Evolutionary conservation across 2,329 filamentous ascomycete species (phyloP).

Genomic region (Aspergillus udagawae): DNA sequence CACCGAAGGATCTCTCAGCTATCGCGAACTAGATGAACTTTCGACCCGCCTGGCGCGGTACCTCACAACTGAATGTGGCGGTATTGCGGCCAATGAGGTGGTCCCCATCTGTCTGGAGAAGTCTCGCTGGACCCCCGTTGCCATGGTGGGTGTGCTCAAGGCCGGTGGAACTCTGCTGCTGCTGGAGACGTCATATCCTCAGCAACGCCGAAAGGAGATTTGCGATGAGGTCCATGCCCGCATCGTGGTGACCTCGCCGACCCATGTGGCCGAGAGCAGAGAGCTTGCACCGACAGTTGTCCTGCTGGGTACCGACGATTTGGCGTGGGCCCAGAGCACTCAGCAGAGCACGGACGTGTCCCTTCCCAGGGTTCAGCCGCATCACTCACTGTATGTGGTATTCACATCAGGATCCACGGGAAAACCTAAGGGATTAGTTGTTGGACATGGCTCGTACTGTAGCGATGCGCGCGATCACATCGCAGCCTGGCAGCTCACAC

Average conservation of each 20-base stretch:
- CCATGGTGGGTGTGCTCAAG: slow-evolving; percentile 5
- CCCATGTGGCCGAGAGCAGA: not conserved
- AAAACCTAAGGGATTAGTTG: slow-evolving; percentile 16
- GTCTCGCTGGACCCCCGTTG: slow-evolving; percentile 5
- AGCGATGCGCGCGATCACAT: not conserved
- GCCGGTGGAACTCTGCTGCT: slow-evolving; percentile 1
- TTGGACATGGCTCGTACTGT: slow-evolving; percentile 7
- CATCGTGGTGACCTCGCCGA: not conserved
- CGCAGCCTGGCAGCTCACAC: not conserved
- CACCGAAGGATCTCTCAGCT: slow-evolving; percentile 5
- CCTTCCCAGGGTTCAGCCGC: not conserved
- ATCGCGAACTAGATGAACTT: slow-evolving; percentile 3
- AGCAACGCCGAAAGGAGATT: not conserved
- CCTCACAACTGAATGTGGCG: not conserved
- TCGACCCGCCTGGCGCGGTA: not conserved
- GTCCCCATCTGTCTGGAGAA: slow-evolving; percentile 7
- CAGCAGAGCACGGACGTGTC: not conserved
- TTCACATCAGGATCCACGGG: slow-evolving; percentile 21
- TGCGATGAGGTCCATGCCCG: not conserved
- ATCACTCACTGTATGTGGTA: slow-evolving; percentile 5
- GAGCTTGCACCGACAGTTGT: not conserved
- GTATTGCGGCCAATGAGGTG: not conserved
- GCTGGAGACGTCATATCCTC: not conserved
- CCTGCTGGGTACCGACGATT: not conserved
- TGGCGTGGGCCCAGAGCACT: not conserved